phyloP scores from a whole-genome alignment of 202 grass and related monocot genomes.

The Alloteropsis angusta region DNA sequence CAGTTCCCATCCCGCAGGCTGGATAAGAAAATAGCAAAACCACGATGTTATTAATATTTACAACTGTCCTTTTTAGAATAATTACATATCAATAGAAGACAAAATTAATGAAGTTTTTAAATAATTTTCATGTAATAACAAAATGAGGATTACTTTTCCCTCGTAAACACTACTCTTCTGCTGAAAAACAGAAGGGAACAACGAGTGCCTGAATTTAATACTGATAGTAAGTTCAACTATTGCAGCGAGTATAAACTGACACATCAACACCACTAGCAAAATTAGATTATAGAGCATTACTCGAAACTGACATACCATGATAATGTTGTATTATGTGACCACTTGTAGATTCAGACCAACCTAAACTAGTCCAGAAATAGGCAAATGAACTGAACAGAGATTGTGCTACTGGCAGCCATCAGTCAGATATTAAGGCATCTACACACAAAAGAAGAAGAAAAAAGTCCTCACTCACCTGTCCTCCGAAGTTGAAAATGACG shows the following conservation, averaged over 20 bases:
- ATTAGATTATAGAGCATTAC: neutral
- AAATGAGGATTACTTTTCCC: neutral
- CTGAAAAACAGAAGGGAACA: neutral
- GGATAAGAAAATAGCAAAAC: constrained; percentile 17
- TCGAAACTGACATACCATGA: neutral
- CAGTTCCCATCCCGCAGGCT: constrained; percentile 90
- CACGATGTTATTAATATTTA: neutral
- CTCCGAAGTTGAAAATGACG: constrained; percentile 97
- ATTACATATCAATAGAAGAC: neutral
- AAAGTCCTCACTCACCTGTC: constrained; percentile 50
- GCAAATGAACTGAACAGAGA: neutral
- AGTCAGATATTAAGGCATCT: neutral
- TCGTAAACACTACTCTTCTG: neutral
- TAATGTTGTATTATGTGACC: neutral
- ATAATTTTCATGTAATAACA: neutral
- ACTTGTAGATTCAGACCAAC: neutral
- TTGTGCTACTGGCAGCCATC: neutral
- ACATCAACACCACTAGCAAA: neutral
- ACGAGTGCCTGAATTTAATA: neutral
- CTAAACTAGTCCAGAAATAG: neutral
- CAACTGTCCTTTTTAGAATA: neutral
- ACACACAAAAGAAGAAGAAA: neutral
- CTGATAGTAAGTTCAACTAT: neutral
- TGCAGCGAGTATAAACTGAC: neutral
- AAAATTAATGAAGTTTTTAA: neutral